phyloP scores from a whole-genome alignment of 2,329 filamentous ascomycete genomes.

The Ophiocordyceps camponoti-leonardi region DNA sequence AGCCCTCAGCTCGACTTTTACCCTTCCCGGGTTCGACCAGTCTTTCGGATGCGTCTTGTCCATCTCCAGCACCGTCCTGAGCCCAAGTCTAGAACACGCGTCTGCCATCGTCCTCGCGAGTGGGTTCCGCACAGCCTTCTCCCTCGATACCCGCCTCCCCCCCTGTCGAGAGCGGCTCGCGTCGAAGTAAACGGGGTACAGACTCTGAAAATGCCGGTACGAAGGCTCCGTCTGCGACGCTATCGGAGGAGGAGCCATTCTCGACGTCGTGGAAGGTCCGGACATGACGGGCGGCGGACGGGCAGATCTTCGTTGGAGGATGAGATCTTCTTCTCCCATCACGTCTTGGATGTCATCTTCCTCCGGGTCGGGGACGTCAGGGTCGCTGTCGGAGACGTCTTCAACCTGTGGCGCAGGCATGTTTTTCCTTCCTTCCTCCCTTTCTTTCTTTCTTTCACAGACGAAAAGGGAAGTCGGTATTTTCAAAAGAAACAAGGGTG shows the following conservation, averaged over 20 bases:
- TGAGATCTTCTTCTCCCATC: slow-evolving; percentile 42
- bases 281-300: slow-evolving; percentile 9
- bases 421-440: not conserved
- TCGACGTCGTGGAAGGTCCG: too few species aligned
- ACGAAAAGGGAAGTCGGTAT: too few species aligned
- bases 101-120: slow-evolving; percentile 78
- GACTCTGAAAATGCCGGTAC: slow-evolving; percentile 79
- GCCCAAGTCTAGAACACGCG: slow-evolving; percentile 57
- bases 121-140: slow-evolving; percentile 65
- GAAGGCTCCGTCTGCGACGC: too few species aligned
- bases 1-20: slow-evolving; percentile 50
- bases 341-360: slow-evolving; percentile 66
- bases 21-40: slow-evolving; percentile 89
- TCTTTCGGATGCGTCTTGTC: slow-evolving; percentile 90
- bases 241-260: too few species aligned
- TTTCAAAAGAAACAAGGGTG: too few species aligned
- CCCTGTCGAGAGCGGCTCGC: slow-evolving; percentile 53
- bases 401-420: slow-evolving; percentile 86
- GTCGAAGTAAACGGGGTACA: slow-evolving; percentile 97
- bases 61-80: slow-evolving; percentile 69
- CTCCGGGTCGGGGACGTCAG: slow-evolving; percentile 59
- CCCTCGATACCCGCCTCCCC: slow-evolving; percentile 59
- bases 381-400: slow-evolving; percentile 73
- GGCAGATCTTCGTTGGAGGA: slow-evolving; percentile 14
- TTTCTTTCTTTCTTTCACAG: too few species aligned